Evolutionary conservation across 164 flowering plant genomes (phyloP).

Genomic region (Pachysandra terminalis): DNA sequence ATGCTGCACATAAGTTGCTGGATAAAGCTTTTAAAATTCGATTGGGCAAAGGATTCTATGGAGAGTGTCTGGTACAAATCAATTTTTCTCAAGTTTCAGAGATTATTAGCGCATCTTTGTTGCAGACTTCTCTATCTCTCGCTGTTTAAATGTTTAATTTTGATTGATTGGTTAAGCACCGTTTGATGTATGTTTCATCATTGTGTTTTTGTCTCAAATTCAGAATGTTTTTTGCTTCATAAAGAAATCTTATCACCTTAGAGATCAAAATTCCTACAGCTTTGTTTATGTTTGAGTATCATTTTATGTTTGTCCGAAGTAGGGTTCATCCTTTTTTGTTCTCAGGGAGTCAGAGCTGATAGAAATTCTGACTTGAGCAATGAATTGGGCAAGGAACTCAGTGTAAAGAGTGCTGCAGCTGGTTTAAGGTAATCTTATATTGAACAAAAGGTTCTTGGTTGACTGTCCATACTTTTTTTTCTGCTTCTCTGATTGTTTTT

Average conservation of each 20-base stretch:
- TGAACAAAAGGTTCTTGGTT: background rate
- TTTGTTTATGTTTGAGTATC: no score
- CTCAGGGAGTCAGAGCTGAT: conserved; percentile 81
- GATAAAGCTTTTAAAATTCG: conserved; percentile 60
- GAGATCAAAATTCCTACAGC: background rate
- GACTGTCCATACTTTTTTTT: background rate
- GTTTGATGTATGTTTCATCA: background rate
- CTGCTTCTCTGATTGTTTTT: background rate
- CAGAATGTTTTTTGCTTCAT: background rate
- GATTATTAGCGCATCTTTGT: background rate
- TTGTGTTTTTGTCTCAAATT: background rate
- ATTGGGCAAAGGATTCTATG: conserved; percentile 84
- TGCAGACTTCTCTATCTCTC: no score
- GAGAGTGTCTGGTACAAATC: conserved; percentile 79
- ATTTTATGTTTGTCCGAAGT: no score
- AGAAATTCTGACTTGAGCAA: conserved; percentile 56
- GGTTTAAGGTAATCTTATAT: conserved; percentile 60
- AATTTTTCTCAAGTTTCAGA: background rate
- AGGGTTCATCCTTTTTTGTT: conserved; percentile 2
- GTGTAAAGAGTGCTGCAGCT: conserved; percentile 71
- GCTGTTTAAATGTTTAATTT: no score
- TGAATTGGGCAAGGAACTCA: conserved; percentile 78
- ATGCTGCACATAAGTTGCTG: conserved; percentile 57
- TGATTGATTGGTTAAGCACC: no score
- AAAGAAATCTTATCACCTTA: background rate